Evolutionary conservation across 768 basidiomycete species (phyloP).

Genomic region (Termitomyces sp.): DNA sequence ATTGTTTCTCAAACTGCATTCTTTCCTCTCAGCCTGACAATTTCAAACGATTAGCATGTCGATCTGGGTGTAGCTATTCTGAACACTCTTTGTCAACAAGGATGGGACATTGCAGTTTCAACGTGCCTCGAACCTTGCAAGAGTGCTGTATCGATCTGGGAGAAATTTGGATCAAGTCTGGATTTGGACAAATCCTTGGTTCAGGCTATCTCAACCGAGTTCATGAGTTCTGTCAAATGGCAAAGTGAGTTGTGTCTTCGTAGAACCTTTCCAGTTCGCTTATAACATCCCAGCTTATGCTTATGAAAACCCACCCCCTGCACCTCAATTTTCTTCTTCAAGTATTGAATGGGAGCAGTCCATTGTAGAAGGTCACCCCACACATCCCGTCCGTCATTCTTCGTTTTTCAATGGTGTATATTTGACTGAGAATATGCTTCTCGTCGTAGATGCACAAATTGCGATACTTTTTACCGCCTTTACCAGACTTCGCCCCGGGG

Average conservation of each 20-base stretch:
- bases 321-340: conserved; percentile 38
- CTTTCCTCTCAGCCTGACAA: neutral
- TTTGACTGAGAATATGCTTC: neutral
- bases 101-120: conserved; percentile 21
- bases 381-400: conserved; percentile 42
- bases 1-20: neutral
- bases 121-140: conserved; percentile 21
- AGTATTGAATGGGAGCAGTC: conserved; percentile 60
- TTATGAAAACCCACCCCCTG: conserved; percentile 42
- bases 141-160: conserved; percentile 39
- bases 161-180: conserved; percentile 31
- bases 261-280: neutral
- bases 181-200: conserved; percentile 28
- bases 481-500: conserved; percentile 40
- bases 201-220: conserved; percentile 41
- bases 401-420: neutral
- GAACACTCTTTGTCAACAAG: conserved; percentile 19
- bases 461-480: conserved; percentile 45
- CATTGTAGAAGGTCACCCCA: conserved; percentile 56
- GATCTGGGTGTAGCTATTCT: conserved; percentile 21
- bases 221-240: conserved; percentile 48
- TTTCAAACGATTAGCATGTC: conserved; percentile 21
- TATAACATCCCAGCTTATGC: conserved; percentile 30
- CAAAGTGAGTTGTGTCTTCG: conserved; percentile 32
- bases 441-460: conserved; percentile 52